Conservation (phyloP, 805 yeast species). For the Nematodospora valgi region DNA sequence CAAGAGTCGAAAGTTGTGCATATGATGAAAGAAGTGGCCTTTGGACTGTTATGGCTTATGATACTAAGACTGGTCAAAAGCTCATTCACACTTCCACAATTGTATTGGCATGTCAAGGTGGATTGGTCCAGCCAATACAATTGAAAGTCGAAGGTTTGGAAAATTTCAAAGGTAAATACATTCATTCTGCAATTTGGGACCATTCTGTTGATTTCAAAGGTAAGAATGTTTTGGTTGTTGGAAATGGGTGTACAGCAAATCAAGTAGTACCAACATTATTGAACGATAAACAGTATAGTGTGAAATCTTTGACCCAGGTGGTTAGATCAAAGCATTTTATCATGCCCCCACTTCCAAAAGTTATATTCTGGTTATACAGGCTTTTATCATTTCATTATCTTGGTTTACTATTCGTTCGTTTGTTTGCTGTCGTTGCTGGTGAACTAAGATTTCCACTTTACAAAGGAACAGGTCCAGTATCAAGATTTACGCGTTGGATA, state of each 20-base stretch:
- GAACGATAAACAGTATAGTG: conserved; percentile 16
- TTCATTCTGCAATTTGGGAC: conserved; percentile 40
- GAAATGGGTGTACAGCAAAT: conserved; percentile 41
- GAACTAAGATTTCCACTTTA: conserved; percentile 36
- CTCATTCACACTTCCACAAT: conserved; percentile 27
- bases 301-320: conserved; percentile 27
- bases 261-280: conserved; percentile 36
- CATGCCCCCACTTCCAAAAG: conserved; percentile 34
- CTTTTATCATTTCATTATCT: conserved; percentile 19
- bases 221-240: conserved; percentile 35
- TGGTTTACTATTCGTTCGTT: conserved; percentile 26
- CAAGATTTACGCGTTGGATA: conserved; percentile 23
- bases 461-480: conserved; percentile 24
- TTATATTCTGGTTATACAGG: conserved; percentile 18
- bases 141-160: conserved; percentile 28
- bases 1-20: conserved; percentile 1
- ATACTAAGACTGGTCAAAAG: conserved; percentile 26
- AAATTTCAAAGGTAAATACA: conserved; percentile 30
- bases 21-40: conserved; percentile 24
- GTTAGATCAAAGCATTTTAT: conserved; percentile 35
- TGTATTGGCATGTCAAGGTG: conserved; percentile 29
- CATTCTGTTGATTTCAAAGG: conserved; percentile 29
- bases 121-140: conserved; percentile 33
- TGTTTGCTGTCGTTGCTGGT: conserved; percentile 23
- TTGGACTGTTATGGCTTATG: conserved; percentile 28